Percentiles rank a stretch among this genome's conserved stretches.
Evolutionary conservation across 225 moss, liverwort and hornwort genomes (phyloP).

Genomic region (Ulota crispa): DNA sequence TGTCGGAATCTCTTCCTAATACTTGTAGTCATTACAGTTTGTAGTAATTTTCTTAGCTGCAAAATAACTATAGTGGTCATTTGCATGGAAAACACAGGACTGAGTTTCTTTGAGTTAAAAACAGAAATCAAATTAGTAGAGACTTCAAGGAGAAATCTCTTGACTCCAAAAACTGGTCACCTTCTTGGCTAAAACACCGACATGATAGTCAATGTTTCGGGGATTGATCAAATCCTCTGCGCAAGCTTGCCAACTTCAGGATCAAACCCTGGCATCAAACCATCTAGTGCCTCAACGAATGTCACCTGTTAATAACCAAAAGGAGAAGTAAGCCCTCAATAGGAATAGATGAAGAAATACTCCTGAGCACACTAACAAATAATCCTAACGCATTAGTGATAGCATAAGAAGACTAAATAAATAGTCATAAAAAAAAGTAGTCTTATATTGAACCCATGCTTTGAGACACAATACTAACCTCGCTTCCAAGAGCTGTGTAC

Average conservation of each 20-base stretch:
- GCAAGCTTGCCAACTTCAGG: conserved; percentile 94
- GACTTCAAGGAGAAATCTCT: neutral
- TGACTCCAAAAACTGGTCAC: conserved; percentile 29
- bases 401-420: neutral
- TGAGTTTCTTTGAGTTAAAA: neutral
- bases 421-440: neutral
- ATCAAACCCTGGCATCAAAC: conserved; percentile 97
- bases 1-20: neutral
- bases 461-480: conserved; percentile 44
- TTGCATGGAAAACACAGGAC: neutral
- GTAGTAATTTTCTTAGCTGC: neutral
- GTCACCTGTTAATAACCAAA: conserved; percentile 63
- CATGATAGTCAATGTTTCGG: conserved; percentile 93
- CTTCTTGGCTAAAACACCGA: conserved; percentile 93
- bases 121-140: neutral
- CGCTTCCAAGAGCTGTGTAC: conserved; percentile 90
- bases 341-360: conserved; percentile 5
- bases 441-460: neutral
- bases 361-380: neutral
- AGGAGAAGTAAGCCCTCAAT: neutral
- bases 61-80: neutral
- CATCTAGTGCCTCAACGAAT: conserved; percentile 90
- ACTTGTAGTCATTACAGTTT: neutral
- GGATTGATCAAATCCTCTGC: conserved; percentile 82
- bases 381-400: neutral